Evolutionary conservation across 371 early-diverging fungal species (phyloP).

Genomic region (Rhizomucor miehei): DNA sequence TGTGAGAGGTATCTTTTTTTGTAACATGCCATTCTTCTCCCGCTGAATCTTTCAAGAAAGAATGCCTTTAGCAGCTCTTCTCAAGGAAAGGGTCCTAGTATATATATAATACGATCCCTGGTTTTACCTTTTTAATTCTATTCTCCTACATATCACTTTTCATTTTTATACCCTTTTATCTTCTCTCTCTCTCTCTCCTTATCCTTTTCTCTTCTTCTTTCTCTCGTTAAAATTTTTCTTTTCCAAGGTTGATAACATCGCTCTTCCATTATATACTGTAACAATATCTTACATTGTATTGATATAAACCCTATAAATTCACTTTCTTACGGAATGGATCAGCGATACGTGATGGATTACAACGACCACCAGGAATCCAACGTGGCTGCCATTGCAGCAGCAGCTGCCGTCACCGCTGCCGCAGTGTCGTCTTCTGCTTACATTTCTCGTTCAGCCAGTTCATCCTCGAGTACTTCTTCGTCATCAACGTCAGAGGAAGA

Average conservation of each 20-base stretch:
- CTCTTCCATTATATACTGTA: no score
- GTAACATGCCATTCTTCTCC: no score
- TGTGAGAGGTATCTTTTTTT: no score
- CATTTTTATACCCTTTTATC: not conserved
- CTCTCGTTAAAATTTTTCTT: not conserved
- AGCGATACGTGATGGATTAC: no score
- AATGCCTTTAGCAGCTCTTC: not conserved
- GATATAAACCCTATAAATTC: no score
- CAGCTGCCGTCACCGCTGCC: not conserved
- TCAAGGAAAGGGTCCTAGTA: not conserved
- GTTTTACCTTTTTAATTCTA: slow-evolving; percentile 4
- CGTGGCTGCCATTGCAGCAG: not conserved
- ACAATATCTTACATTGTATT: no score
- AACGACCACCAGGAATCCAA: not conserved
- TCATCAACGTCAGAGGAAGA: no score
- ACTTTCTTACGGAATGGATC: no score
- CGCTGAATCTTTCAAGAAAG: not conserved
- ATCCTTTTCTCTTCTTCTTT: not conserved
- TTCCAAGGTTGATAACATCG: no score
- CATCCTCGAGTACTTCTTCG: not conserved
- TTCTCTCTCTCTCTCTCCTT: not conserved
- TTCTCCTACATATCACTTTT: not conserved
- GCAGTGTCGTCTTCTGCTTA: not conserved
- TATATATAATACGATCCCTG: not conserved
- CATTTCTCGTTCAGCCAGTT: not conserved